Conservation (phyloP, 306 rosid genomes). For the Prunus davidiana region DNA sequence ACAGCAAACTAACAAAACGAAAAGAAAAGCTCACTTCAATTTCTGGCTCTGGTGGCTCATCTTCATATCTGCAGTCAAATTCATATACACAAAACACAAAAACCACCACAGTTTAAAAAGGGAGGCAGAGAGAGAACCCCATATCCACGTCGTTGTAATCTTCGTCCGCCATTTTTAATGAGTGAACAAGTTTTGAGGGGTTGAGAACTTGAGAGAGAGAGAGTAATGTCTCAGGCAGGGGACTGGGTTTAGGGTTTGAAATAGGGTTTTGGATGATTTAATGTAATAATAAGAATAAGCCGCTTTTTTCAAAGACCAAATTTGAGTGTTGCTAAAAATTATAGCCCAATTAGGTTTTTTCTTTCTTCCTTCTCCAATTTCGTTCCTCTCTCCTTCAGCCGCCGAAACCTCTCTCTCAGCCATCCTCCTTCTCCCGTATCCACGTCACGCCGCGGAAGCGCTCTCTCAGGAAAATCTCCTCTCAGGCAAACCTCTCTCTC, state of each 20-base stretch:
- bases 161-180: slow-evolving; percentile 40
- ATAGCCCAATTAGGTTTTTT: no score
- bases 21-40: slow-evolving; percentile 49
- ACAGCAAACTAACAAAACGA: background rate
- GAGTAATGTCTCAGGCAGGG: background rate
- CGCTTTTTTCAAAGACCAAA: no score
- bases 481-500: no score
- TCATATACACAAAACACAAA: background rate
- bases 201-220: background rate
- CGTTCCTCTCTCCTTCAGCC: no score
- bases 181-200: background rate
- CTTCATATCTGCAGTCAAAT: slow-evolving; percentile 58
- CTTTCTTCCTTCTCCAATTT: no score
- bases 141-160: slow-evolving; percentile 38
- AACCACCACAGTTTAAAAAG: background rate
- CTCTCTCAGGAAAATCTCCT: no score
- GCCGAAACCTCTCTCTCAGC: no score
- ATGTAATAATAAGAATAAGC: background rate
- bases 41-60: slow-evolving; percentile 87
- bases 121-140: slow-evolving; percentile 29
- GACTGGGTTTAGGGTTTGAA: background rate
- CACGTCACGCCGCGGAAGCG: no score
- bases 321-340: no score
- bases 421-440: no score
- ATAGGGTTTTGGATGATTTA: background rate